Percentiles rank a stretch among this genome's conserved stretches.
Evolutionary conservation across 306 rosid species (phyloP).

Genomic region (Trichosanthes truncata): DNA sequence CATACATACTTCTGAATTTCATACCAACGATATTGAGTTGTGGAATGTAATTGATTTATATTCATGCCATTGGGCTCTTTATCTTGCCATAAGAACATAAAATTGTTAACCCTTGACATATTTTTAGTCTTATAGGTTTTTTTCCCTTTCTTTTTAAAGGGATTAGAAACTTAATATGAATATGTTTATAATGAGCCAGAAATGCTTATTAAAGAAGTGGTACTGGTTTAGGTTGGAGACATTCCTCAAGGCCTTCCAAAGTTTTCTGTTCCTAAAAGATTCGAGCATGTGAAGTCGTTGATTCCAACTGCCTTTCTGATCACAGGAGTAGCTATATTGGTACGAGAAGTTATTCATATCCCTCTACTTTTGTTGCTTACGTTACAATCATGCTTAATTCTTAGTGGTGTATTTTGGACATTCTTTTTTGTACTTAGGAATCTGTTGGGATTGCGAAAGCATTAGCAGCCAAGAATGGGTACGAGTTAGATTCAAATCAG

Average conservation of each 20-base stretch:
- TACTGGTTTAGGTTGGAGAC: conserved; percentile 70
- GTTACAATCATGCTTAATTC: neutral
- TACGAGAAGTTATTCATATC: conserved; percentile 26
- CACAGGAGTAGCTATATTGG: conserved; percentile 97
- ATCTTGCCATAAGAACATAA: neutral
- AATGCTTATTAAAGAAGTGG: conserved; percentile 11
- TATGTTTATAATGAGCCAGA: neutral
- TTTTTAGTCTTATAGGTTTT: neutral
- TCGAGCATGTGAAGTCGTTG: conserved; percentile 53
- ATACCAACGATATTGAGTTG: neutral
- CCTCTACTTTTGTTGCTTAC: conserved; percentile 4
- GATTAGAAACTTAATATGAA: neutral
- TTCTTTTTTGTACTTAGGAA: conserved; percentile 44
- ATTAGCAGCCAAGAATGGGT: conserved; percentile 93
- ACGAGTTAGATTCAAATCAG: conserved; percentile 95
- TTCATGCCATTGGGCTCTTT: neutral
- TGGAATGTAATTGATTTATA: neutral
- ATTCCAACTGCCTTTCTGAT: conserved; percentile 90
- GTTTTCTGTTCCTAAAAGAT: conserved; percentile 77
- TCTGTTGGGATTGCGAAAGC: conserved; percentile 99
- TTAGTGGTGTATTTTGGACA: conserved; percentile 4
- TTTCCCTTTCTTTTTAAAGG: neutral
- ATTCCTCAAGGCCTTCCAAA: conserved; percentile 90
- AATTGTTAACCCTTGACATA: neutral
- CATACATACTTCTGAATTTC: neutral